Conservation (phyloP, 805 yeast genomes). For the Yamadazyma ubonensis region DNA sequence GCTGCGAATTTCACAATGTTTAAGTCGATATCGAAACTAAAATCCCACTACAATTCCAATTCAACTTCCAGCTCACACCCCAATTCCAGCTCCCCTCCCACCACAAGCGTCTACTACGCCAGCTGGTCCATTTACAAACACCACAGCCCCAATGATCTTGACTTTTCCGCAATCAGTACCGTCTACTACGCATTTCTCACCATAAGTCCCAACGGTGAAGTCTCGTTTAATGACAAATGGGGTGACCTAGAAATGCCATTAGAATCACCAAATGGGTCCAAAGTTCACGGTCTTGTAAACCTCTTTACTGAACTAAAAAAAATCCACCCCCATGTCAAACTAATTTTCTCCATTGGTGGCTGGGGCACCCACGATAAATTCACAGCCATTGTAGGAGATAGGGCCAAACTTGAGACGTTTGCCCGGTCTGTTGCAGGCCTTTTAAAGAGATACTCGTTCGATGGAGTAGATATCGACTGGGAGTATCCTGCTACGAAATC, state of each 20-base stretch:
- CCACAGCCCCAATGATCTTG: slow-evolving; percentile 63
- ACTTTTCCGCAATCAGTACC: slow-evolving; percentile 56
- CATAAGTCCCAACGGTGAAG: slow-evolving; percentile 55
- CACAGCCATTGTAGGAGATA: slow-evolving; percentile 24
- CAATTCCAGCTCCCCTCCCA: too few relatives aligned
- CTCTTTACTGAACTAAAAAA: slow-evolving; percentile 49
- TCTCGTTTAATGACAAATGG: slow-evolving; percentile 60
- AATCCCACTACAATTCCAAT: too few relatives aligned
- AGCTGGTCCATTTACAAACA: slow-evolving; percentile 45
- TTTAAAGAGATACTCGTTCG: slow-evolving; percentile 62
- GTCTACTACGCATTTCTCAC: slow-evolving; percentile 76
- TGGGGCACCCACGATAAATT: slow-evolving; percentile 52
- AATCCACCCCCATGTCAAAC: slow-evolving; percentile 42
- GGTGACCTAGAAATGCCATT: slow-evolving; percentile 54
- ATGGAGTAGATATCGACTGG: slow-evolving; percentile 95
- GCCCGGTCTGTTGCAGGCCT: slow-evolving; percentile 47
- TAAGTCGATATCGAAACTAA: too few relatives aligned
- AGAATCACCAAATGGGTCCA: slow-evolving; percentile 18
- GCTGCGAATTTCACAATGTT: too few relatives aligned
- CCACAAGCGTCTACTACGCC: slow-evolving; percentile 48
- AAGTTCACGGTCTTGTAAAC: too few relatives aligned
- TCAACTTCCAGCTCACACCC: too few relatives aligned
- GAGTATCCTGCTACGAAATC: slow-evolving; percentile 65
- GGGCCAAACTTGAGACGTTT: slow-evolving; percentile 41
- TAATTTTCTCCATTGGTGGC: slow-evolving; percentile 84